phyloP scores from a whole-genome alignment of 768 basidiomycete genomes.

The Neoboletus brunneissimus region DNA sequence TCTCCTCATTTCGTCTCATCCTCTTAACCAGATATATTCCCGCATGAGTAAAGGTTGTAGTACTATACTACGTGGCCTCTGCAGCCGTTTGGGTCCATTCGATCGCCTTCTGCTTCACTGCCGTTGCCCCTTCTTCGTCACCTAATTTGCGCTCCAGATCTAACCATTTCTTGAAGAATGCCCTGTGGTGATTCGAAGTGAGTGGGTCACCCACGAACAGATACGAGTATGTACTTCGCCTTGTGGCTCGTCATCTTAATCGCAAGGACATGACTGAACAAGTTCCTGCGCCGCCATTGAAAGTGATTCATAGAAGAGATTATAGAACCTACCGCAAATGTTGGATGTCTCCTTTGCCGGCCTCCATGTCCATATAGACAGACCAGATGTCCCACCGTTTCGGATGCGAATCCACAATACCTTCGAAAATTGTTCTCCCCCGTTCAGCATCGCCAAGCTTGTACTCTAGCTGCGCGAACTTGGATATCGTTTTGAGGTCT shows the following conservation, averaged over 20 bases:
- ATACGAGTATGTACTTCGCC: constrained; percentile 71
- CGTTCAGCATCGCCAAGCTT: constrained; percentile 91
- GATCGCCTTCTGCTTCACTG: constrained; percentile 84
- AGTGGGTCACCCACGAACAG: neutral
- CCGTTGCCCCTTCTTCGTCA: constrained; percentile 75
- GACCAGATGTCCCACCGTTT: constrained; percentile 96
- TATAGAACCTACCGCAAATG: constrained; percentile 56
- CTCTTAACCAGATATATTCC: constrained; percentile 34
- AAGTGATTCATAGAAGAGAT: neutral
- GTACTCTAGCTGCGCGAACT: constrained; percentile 94
- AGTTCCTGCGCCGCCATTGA: constrained; percentile 47
- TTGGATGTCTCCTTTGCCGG: constrained; percentile 73
- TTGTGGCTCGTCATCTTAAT: constrained; percentile 92
- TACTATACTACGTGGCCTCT: constrained; percentile 14
- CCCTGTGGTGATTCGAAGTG: constrained; percentile 42
- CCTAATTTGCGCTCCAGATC: constrained; percentile 83
- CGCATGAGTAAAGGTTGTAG: constrained; percentile 27
- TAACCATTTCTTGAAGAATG: constrained; percentile 98
- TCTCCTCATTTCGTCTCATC: constrained; percentile 33
- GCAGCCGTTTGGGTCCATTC: constrained; percentile 81
- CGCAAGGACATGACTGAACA: constrained; percentile 83
- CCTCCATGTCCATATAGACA: constrained; percentile 96
- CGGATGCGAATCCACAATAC: constrained; percentile 92
- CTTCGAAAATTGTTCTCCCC: constrained; percentile 94
- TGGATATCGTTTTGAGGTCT: constrained; percentile 96